Percentiles rank a stretch among this genome's conserved stretches.
Conservation (phyloP, 2,329 filamentous ascomycete genomes). For the Pyrenochaeta sp. region DNA sequence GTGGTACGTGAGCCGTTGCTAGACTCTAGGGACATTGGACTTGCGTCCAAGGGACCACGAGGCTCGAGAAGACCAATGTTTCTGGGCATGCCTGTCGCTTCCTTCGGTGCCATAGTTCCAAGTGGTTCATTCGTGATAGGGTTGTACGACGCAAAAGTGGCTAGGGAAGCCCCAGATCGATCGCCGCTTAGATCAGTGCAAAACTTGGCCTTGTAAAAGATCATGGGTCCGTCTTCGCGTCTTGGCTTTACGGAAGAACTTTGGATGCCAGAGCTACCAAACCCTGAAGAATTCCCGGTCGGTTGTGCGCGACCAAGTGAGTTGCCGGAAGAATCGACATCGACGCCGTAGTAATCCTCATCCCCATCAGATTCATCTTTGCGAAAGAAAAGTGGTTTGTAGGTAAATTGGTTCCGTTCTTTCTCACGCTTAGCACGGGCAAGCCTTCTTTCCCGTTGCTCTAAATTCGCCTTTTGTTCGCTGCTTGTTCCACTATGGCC, state of each 20-base stretch:
- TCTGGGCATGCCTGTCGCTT: no score
- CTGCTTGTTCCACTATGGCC: constrained; percentile 28
- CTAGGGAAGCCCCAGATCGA: constrained; percentile 31
- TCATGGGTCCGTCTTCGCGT: constrained; percentile 74
- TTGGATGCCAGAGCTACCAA: constrained; percentile 56
- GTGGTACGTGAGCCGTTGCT: constrained; percentile 40
- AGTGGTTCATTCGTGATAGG: constrained; percentile 41
- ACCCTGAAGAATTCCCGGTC: constrained; percentile 49
- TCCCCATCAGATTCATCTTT: constrained; percentile 52
- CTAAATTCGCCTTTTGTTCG: constrained; percentile 22
- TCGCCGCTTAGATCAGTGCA: constrained; percentile 82
- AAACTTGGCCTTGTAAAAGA: constrained; percentile 83
- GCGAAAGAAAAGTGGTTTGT: constrained; percentile 58
- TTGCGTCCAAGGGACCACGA: constrained; percentile 31
- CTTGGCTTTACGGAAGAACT: constrained; percentile 59
- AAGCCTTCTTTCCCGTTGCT: constrained; percentile 23
- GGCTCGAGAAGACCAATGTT: no score
- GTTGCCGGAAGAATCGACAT: constrained; percentile 33
- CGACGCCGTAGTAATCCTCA: constrained; percentile 44
- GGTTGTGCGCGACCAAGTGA: constrained; percentile 39
- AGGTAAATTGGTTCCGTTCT: constrained; percentile 48
- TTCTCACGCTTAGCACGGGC: constrained; percentile 28
- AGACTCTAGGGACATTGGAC: constrained; percentile 27
- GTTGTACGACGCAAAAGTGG: constrained; percentile 37
- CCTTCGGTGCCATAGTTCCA: no score